Base-by-base conservation (phyloP, 192 early-diverging fungal genomes). In the Coemansia guatemalensis region DNA sequence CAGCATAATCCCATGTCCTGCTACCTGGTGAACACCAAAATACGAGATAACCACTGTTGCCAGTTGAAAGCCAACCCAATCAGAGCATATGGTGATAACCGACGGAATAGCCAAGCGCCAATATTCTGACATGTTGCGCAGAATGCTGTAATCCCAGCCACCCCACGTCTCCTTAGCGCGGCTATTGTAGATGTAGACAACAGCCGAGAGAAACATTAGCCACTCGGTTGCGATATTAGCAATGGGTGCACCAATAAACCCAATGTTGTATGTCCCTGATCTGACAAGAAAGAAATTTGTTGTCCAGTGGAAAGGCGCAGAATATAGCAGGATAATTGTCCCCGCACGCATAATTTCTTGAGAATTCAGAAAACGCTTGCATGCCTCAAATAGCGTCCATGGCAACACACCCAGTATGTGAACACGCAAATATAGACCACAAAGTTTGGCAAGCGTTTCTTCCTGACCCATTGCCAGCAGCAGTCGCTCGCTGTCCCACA, bases 281-380 rank as follows among this genome's bases (percentile, higher is more conserved):
- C 84, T 88, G 12, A 96, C 92, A 47, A 97, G 68, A 0, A 84
- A 49, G 62, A 89, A 97, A 62, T 90, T 91, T 27, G 92, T 67
- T 35, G 89, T 35, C 9, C 87, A 68, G 65, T 92, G 92, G 44
- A 93, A 53, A 18, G 89, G 90, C 12, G 88, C 70, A 2, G 86
- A 85, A 49, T 90, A 67, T 17, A 85, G 39, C 7, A 89, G 82
- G 24, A 93, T 83, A 56, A 85, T 79, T 52, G 91, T 90, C 17
- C 76, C 82, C 0, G 91, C 91, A 20, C 87, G 82, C 93, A 97
- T 94, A 63, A 71, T 71, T 6, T 86, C 91, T 80, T 97, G 95
- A 0, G 88, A 85, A 65, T 95, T 89, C 35, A 95, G 71, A 64
- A 80, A 95, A 52, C 90, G 84, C 53, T 91, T 90, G 25, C 88